Percentiles rank a stretch among this genome's conserved stretches.
Evolutionary conservation across 352 stramenopile genomes (phyloP).

Genomic region (Phytophthora parvispora): DNA sequence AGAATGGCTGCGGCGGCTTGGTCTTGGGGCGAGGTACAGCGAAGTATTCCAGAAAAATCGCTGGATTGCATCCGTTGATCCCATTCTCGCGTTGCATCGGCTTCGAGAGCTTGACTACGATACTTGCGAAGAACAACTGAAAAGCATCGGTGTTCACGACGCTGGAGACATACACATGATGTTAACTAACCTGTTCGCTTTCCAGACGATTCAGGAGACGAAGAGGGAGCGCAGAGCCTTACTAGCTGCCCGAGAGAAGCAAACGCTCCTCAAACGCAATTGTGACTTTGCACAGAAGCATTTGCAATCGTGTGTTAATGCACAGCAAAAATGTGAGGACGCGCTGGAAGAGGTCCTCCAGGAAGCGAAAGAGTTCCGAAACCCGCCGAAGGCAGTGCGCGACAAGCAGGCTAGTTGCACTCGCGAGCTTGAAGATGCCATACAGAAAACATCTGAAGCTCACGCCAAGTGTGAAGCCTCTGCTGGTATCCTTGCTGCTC

Average conservation of each 20-base stretch:
- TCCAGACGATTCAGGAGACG: conserved; percentile 47
- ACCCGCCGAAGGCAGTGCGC: conserved; percentile 63
- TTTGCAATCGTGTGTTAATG: conserved; percentile 31
- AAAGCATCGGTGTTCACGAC: conserved; percentile 50
- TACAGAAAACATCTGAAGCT: conserved; percentile 22
- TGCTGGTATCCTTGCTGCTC: conserved; percentile 6
- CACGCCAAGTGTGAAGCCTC: conserved; percentile 23
- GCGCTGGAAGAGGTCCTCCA: conserved; percentile 50
- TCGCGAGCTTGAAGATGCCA: conserved; percentile 42
- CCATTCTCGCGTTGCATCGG: conserved; percentile 15
- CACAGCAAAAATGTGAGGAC: conserved; percentile 26
- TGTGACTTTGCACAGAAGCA: conserved; percentile 49
- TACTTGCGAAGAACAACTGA: conserved; percentile 36
- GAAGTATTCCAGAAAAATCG: conserved; percentile 54
- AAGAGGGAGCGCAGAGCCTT: conserved; percentile 32
- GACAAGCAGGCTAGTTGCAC: conserved; percentile 41
- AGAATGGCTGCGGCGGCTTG: conserved; percentile 71
- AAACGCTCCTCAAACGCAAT: conserved; percentile 33
- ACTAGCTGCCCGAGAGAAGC: conserved; percentile 15
- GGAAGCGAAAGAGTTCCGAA: conserved; percentile 71
- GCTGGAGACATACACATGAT: conserved; percentile 58
- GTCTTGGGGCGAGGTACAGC: conserved; percentile 57
- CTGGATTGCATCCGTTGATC: conserved; percentile 12
- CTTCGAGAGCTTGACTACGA: conserved; percentile 35
- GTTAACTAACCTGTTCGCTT: conserved; percentile 64